Evolutionary conservation across 164 flowering plant genomes (phyloP).

Genomic region (Liquidambar formosana): DNA sequence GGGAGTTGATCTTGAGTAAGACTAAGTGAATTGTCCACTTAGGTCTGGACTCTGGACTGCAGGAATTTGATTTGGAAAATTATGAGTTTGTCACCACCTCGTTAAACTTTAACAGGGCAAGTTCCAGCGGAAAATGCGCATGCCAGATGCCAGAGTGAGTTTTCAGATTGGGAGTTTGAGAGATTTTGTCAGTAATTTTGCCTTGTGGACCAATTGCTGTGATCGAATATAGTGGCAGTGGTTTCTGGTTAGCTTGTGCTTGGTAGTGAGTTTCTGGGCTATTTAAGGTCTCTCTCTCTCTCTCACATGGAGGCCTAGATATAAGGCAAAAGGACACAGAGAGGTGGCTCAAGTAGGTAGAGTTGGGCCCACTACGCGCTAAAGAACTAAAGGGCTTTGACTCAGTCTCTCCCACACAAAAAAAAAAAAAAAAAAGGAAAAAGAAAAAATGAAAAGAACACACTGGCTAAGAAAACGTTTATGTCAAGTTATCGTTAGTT

Average conservation of each 20-base stretch:
- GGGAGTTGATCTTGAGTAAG: too few species aligned
- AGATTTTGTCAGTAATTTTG: background rate
- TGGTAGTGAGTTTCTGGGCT: background rate
- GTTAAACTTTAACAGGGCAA: background rate
- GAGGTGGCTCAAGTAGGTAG: background rate
- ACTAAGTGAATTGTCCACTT: too few species aligned
- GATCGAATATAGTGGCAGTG: too few species aligned
- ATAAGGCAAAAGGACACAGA: background rate
- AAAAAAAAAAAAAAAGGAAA: too few species aligned
- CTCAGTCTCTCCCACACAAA: background rate
- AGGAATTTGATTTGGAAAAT: background rate
- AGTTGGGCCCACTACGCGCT: background rate
- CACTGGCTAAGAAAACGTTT: too few species aligned
- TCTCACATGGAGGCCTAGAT: background rate
- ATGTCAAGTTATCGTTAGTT: background rate
- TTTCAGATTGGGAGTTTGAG: background rate
- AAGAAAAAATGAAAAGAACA: too few species aligned
- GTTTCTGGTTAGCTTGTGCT: too few species aligned
- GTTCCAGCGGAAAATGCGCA: background rate
- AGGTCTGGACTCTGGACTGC: too few species aligned
- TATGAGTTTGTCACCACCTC: background rate
- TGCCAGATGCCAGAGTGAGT: background rate
- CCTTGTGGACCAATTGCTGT: too few species aligned
- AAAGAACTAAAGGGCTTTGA: background rate
- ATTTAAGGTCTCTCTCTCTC: conserved; percentile 1